Percentiles rank a stretch among this genome's conserved stretches.
Evolutionary conservation across 73 alveolate species (phyloP).

Genomic region (Paramecium sexaurelia): DNA sequence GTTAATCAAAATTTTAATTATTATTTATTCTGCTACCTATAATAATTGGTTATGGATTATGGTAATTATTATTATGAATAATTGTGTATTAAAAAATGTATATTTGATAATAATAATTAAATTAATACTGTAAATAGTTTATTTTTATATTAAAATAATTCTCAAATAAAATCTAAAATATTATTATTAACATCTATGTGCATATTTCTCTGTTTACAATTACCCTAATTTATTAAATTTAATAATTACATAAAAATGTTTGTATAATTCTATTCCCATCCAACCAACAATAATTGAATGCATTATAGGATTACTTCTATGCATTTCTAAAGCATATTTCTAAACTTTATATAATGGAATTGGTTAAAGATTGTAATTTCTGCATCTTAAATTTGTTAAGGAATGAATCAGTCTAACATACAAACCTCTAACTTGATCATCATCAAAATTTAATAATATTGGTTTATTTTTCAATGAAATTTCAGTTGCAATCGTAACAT

Average conservation of each 20-base stretch:
- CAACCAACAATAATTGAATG: conserved; percentile 35
- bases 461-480: not conserved
- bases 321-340: conserved; percentile 39
- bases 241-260: conserved; percentile 4
- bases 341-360: conserved; percentile 20
- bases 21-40: not conserved
- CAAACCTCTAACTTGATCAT: conserved; percentile 13
- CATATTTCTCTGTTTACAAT: conserved; percentile 22
- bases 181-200: conserved; percentile 22
- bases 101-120: not conserved
- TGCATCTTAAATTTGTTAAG: conserved; percentile 30
- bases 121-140: no score
- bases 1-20: not conserved
- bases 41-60: not conserved
- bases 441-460: conserved; percentile 28
- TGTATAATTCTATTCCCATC: conserved; percentile 30
- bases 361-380: conserved; percentile 2
- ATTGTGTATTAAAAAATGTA: not conserved
- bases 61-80: not conserved
- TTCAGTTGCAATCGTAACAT: not conserved
- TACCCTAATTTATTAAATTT: not conserved
- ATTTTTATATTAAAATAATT: no score
- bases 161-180: conserved; percentile 24
- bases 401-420: conserved; percentile 38
- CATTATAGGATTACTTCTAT: conserved; percentile 55